Base-by-base conservation (phyloP, 257 asterid genomes). In the Penstemon barbatus region DNA sequence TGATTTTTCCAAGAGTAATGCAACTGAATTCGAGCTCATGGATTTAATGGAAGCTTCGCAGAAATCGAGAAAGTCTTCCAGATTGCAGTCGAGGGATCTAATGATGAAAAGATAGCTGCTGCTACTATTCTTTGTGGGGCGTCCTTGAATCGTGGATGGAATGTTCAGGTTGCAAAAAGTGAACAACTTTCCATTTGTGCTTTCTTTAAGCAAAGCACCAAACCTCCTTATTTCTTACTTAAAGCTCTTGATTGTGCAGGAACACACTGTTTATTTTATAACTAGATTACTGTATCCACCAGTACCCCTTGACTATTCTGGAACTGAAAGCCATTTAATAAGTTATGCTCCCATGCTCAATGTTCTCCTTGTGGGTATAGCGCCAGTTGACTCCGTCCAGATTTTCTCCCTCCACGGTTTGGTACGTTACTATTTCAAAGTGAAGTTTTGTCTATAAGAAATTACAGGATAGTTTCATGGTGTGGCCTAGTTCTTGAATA, bases 351-450 rank as follows among this genome's bases (percentile, higher is more conserved):
- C 97, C 51, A 83, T 84, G 94, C 85, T 93, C 80, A 88, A 90
- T 79, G 81, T 86, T 78, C 89, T 93, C 51, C 95, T 93, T 65
- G 96, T 89, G 38, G 99, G 99, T 42, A 88, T 90, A 75, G 85
- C 97, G 37, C 94, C 99, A 13, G 91, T 90, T 36, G 99, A 93
- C 78, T 88, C 87, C 75, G 92, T 90, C 70, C 97, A 93, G 80
- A 88, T 93, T 71, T 93, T 93, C 78, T 93, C 97, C 75, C 85
- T 93, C 63, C 99, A 90, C 66, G 99, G 99, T 70, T 75, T 93
- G 96, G 99, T 93, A 85, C 36, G 86, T 67, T 43, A 59, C 54
- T 53, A 44, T 54, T 9, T 49, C 43, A 57, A 61, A 63, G 9
- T 19, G 9, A 54, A 7, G 4, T 58, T 33, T 18, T 52, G 38